phyloP scores from a whole-genome alignment of 306 rosid species.

The Inga leiocalycina region DNA sequence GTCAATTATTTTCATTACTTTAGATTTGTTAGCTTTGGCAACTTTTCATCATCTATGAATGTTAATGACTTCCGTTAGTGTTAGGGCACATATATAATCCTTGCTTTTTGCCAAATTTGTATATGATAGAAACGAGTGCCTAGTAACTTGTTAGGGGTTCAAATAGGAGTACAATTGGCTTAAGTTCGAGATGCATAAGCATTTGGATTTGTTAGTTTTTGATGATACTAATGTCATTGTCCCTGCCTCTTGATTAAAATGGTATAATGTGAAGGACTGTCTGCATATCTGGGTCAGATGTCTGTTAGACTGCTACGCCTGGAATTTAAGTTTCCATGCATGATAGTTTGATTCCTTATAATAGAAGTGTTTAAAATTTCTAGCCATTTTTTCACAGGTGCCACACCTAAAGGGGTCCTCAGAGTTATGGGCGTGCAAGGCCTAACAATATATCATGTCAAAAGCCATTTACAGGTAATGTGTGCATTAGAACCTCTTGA shows the following conservation, averaged over 20 bases:
- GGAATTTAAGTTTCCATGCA: constrained; percentile 16
- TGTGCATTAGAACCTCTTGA: constrained; percentile 15
- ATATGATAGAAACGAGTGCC: background rate
- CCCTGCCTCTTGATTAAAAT: background rate
- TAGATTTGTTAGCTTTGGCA: no score
- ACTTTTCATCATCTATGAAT: no score
- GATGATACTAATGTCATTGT: background rate
- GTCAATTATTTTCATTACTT: background rate
- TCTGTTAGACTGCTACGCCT: background rate
- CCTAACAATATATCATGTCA: constrained; percentile 95
- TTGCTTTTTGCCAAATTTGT: background rate
- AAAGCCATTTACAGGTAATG: constrained; percentile 95
- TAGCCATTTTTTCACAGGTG: constrained; percentile 60
- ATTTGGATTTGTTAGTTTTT: background rate
- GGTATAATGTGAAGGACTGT: background rate
- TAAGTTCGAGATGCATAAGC: background rate
- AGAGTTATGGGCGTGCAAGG: constrained; percentile 99
- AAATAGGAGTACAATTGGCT: no score
- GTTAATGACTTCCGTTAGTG: no score
- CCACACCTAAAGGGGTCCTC: constrained; percentile 98
- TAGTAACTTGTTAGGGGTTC: background rate
- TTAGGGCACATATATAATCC: background rate
- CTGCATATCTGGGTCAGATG: constrained; percentile 24
- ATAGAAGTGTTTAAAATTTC: constrained; percentile 1
- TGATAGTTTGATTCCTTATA: constrained; percentile 18